Conservation (phyloP, 2,329 filamentous ascomycete species). For the Verticillium nonalfalfae region DNA sequence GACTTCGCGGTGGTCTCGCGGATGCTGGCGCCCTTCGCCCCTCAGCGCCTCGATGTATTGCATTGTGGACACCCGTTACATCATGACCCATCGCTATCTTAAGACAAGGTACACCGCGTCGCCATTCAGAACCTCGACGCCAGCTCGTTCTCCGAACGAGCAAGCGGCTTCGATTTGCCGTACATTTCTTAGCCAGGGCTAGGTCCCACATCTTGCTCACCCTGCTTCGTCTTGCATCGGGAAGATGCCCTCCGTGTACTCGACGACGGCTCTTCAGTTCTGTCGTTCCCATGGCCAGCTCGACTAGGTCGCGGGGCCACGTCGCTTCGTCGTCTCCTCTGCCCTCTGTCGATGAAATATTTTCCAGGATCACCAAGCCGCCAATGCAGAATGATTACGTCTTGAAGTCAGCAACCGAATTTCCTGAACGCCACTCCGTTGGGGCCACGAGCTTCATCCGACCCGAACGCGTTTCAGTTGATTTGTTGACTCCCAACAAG, state of each 20-base stretch:
- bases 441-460: conserved; percentile 4
- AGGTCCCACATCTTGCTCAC: conserved; percentile 7
- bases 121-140: background rate
- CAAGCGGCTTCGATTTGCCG: background rate
- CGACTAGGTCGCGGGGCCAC: conserved; percentile 20
- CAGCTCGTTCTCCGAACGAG: background rate
- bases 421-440: background rate
- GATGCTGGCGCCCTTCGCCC: background rate
- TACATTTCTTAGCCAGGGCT: background rate
- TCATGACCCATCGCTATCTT: background rate
- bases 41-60: background rate
- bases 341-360: conserved; percentile 43
- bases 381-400: background rate
- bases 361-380: conserved; percentile 24
- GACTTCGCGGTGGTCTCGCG: background rate
- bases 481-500: conserved; percentile 9
- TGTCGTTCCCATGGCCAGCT: conserved; percentile 23
- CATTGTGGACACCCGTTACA: background rate
- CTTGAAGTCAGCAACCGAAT: background rate
- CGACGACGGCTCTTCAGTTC: conserved; percentile 23
- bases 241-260: conserved; percentile 43
- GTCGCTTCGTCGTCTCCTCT: conserved; percentile 38
- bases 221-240: conserved; percentile 19
- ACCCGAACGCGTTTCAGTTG: conserved; percentile 5
- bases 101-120: conserved; percentile 3